A percentile compares a stretch with the other conserved stretches of the same genome.
Evolutionary conservation across 140 eudicot genomes (phyloP).

Genomic region (Ambrosia hybrid): DNA sequence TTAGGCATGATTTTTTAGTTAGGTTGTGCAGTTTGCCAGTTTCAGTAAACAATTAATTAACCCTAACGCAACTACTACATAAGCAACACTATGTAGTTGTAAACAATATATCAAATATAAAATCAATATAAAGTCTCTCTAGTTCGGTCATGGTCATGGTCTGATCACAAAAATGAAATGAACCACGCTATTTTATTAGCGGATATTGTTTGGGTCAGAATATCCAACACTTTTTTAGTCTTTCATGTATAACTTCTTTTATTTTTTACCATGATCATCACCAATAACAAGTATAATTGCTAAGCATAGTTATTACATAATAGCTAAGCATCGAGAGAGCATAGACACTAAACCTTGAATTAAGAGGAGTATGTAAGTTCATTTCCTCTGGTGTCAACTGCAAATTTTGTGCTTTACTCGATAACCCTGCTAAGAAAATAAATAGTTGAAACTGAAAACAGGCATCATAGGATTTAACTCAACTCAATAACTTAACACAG

Average conservation of each 20-base stretch:
- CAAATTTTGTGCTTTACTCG: slow-evolving; percentile 41
- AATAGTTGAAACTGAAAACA: background rate
- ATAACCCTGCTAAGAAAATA: slow-evolving; percentile 44
- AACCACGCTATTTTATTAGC: background rate
- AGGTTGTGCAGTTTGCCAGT: background rate
- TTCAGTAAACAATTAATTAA: background rate
- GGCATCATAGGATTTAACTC: slow-evolving; percentile 16
- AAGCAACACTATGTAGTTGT: background rate
- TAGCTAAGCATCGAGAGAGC: background rate
- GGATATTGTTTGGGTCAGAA: background rate
- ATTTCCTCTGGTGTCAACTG: slow-evolving; percentile 44
- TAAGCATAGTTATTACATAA: slow-evolving; percentile 8
- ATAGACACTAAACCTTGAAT: slow-evolving; percentile 47
- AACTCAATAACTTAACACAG: background rate
- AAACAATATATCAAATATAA: background rate
- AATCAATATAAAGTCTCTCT: background rate
- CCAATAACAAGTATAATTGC: background rate
- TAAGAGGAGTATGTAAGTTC: slow-evolving; percentile 32
- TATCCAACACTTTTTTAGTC: background rate
- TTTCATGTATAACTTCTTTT: background rate
- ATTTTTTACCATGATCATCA: background rate
- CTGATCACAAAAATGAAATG: background rate
- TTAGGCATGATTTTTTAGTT: background rate
- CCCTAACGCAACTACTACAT: background rate
- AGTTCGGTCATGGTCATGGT: background rate